phyloP scores from a whole-genome alignment of 2,329 filamentous ascomycete species.

The Penicillium sp. region DNA sequence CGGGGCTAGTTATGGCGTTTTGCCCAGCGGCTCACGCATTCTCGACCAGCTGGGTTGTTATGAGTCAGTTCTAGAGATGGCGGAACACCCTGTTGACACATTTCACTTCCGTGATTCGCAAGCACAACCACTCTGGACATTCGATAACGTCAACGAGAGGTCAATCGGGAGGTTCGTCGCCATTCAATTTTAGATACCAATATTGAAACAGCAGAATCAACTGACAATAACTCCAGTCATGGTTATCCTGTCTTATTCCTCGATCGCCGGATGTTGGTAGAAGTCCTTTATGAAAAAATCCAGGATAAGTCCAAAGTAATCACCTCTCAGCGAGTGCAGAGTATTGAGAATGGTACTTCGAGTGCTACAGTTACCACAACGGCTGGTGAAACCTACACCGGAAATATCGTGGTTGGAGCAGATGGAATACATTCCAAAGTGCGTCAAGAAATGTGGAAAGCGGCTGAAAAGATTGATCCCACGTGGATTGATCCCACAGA shows the following conservation, averaged over 20 bases:
- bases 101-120: slow-evolving; percentile 7
- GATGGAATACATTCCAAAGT: slow-evolving; percentile 45
- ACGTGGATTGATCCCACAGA: slow-evolving; percentile 19
- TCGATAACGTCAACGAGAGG: background rate
- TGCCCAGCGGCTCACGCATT: slow-evolving; percentile 46
- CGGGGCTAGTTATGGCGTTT: slow-evolving; percentile 50
- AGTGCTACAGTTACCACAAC: slow-evolving; percentile 12
- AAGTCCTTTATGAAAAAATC: slow-evolving; percentile 26
- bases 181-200: background rate
- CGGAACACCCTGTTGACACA: slow-evolving; percentile 10
- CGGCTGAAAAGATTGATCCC: slow-evolving; percentile 15
- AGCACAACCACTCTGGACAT: slow-evolving; percentile 5
- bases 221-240: slow-evolving; percentile 10
- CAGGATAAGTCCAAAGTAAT: slow-evolving; percentile 22
- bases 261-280: slow-evolving; percentile 25
- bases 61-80: slow-evolving; percentile 21
- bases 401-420: slow-evolving; percentile 41
- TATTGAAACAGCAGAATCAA: background rate
- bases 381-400: slow-evolving; percentile 16
- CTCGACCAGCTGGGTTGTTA: slow-evolving; percentile 51
- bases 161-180: slow-evolving; percentile 1
- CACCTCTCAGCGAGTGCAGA: slow-evolving; percentile 14
- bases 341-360: slow-evolving; percentile 1
- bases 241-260: slow-evolving; percentile 25
- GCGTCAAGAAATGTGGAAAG: slow-evolving; percentile 33